Conservation (phyloP, 805 yeast genomes). For the Hanseniaspora nectarophila region DNA sequence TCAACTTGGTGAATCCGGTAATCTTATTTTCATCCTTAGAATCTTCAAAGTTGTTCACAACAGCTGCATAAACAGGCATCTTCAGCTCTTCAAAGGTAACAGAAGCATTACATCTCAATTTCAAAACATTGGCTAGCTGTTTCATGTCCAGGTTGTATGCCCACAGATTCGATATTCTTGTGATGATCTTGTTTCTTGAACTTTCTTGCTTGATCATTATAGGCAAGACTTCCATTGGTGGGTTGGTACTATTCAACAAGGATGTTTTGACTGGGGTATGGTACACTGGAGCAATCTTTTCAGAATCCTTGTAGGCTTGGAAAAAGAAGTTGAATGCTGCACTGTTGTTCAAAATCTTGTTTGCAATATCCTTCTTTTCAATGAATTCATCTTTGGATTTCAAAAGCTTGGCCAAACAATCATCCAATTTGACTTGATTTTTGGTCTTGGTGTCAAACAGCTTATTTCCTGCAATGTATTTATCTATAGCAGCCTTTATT, state of each 20-base stretch:
- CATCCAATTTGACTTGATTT: slow-evolving; percentile 45
- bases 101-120: slow-evolving; percentile 79
- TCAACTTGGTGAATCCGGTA: slow-evolving; percentile 4
- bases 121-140: slow-evolving; percentile 53
- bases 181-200: slow-evolving; percentile 63
- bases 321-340: slow-evolving; percentile 37
- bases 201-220: slow-evolving; percentile 42
- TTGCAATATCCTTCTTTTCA: slow-evolving; percentile 32
- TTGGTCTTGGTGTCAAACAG: slow-evolving; percentile 44
- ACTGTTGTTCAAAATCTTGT: slow-evolving; percentile 35
- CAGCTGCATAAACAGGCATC: background rate
- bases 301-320: slow-evolving; percentile 32
- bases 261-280: slow-evolving; percentile 33
- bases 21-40: slow-evolving; percentile 21
- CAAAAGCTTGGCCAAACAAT: slow-evolving; percentile 34
- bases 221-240: slow-evolving; percentile 52
- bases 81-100: slow-evolving; percentile 55
- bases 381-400: slow-evolving; percentile 22
- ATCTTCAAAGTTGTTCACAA: slow-evolving; percentile 10
- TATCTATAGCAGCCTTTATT: slow-evolving; percentile 39
- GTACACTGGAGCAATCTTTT: slow-evolving; percentile 6
- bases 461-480: slow-evolving; percentile 43
- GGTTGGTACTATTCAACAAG: slow-evolving; percentile 53
- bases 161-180: slow-evolving; percentile 61
- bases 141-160: slow-evolving; percentile 53